Percentiles rank a stretch among this genome's conserved stretches.
Evolutionary conservation across 352 stramenopile genomes (phyloP).

Genomic region (Globisporangium polare): DNA sequence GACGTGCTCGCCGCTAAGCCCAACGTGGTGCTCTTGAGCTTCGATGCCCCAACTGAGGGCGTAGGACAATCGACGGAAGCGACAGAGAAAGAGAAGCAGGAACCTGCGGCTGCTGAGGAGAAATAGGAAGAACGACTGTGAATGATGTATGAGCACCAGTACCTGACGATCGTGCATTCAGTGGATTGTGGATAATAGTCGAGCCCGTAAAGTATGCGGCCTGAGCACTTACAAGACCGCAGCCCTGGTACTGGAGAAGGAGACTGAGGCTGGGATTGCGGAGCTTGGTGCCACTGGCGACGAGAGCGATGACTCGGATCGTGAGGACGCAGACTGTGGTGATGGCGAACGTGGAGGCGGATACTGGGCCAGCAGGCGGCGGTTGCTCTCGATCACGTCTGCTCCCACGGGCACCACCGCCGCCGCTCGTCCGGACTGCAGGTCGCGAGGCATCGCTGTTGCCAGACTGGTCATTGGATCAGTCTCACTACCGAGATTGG

Average conservation of each 20-base stretch:
- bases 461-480: not conserved
- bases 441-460: slow-evolving; percentile 3
- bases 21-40: slow-evolving; percentile 24
- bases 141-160: not conserved
- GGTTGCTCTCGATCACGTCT: slow-evolving; percentile 25
- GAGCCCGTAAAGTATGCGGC: too few species aligned
- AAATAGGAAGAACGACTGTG: not conserved
- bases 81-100: not conserved
- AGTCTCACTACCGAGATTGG: not conserved
- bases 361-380: slow-evolving; percentile 23
- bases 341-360: not conserved
- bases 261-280: not conserved
- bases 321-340: not conserved
- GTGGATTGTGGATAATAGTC: too few species aligned
- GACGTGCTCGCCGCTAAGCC: slow-evolving; percentile 40
- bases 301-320: not conserved
- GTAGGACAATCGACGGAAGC: not conserved
- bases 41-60: not conserved
- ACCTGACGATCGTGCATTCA: not conserved
- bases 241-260: not conserved
- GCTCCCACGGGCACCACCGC: slow-evolving; percentile 4
- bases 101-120: not conserved
- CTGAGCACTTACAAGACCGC: not conserved
- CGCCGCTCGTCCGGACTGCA: slow-evolving; percentile 9
- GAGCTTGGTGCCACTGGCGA: not conserved